Evolutionary conservation across 2,329 filamentous ascomycete genomes (phyloP).

Genomic region (Pseudogymnoascus sp.): DNA sequence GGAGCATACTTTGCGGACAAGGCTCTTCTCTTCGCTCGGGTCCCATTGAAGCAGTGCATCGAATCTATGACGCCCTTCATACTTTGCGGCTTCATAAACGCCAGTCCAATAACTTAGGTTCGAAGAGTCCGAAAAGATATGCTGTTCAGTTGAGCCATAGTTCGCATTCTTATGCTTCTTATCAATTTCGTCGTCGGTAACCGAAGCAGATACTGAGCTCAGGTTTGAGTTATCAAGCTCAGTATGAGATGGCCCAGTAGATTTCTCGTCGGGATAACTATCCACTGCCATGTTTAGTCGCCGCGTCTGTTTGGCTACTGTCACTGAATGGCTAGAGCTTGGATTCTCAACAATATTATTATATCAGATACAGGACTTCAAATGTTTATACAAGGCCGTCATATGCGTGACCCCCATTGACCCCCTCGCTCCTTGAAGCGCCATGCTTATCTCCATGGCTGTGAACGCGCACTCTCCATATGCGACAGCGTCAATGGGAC

Average conservation of each 20-base stretch:
- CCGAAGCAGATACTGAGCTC: neutral
- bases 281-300: neutral
- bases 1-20: conserved; percentile 10
- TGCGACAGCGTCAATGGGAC: neutral
- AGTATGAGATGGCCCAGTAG: neutral
- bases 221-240: neutral
- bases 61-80: conserved; percentile 18
- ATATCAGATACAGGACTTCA: neutral
- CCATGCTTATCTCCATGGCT: neutral
- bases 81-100: conserved; percentile 16
- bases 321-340: neutral
- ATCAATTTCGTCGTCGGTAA: neutral
- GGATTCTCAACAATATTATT: neutral
- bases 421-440: neutral
- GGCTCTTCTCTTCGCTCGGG: conserved; percentile 15
- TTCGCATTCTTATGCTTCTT: conserved; percentile 6
- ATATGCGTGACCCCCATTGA: neutral
- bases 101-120: conserved; percentile 12
- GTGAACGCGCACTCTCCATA: neutral
- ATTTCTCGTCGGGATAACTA: conserved; percentile 4
- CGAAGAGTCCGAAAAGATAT: neutral
- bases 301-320: neutral
- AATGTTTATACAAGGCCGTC: conserved; percentile 1
- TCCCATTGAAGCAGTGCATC: conserved; percentile 16
- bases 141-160: neutral